Evolutionary conservation across 2,329 filamentous ascomycete genomes (phyloP).

Genomic region (Colletotrichum graminicola): DNA sequence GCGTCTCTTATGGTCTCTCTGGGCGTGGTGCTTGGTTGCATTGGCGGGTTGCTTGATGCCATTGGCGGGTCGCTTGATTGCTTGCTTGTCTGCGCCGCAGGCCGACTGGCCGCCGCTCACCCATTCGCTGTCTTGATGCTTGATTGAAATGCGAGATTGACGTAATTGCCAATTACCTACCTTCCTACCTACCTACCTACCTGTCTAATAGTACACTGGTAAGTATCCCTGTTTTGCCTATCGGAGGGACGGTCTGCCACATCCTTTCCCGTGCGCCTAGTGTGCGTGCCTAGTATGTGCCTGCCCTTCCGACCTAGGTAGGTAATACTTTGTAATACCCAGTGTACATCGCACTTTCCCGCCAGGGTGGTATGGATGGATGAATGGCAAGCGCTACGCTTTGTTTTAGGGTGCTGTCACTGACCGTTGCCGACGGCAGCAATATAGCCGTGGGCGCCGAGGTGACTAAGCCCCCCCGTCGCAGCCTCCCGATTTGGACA

Average conservation of each 20-base stretch:
- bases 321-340: not conserved
- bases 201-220: too few relatives aligned
- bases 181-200: too few relatives aligned
- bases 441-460: not conserved
- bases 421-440: too few relatives aligned
- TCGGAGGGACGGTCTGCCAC: not conserved
- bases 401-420: not conserved
- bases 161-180: not conserved
- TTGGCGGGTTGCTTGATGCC: conserved; percentile 1
- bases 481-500: conserved; percentile 5
- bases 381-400: not conserved
- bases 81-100: conserved; percentile 13
- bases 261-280: not conserved
- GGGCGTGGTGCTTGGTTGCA: not conserved
- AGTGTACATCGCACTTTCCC: too few relatives aligned
- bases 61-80: conserved; percentile 13
- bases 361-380: not conserved
- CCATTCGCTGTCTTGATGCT: not conserved
- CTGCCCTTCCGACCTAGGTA: too few relatives aligned
- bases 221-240: not conserved
- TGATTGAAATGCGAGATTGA: not conserved
- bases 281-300: not conserved
- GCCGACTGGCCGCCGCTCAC: not conserved
- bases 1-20: not conserved
- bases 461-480: not conserved